These are phyloP conservation scores for Arthrinium phaeospermum DNA, from an alignment of 2,329 filamentous ascomycete genomes.

Conservation along the genomic window DNA sequence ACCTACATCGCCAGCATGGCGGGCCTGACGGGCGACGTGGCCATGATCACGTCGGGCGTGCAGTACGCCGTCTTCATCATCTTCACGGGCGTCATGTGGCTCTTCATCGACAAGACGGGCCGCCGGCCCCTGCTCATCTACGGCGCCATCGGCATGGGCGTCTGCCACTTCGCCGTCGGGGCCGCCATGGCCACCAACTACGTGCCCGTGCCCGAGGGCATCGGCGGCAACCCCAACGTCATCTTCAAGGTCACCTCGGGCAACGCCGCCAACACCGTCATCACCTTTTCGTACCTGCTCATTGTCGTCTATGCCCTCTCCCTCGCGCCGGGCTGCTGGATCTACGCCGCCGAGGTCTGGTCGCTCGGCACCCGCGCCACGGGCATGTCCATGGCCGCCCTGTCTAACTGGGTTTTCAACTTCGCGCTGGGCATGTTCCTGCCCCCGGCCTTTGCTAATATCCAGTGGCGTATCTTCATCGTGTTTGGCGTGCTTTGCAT, in stretches of 20 bases:
- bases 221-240: constrained; percentile 58
- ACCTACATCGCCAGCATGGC: constrained; percentile 67
- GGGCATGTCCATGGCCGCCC: constrained; percentile 62
- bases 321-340: constrained; percentile 67
- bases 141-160: constrained; percentile 70
- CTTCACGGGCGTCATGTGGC: constrained; percentile 54
- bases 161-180: constrained; percentile 62
- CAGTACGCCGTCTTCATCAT: constrained; percentile 59
- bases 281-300: constrained; percentile 69
- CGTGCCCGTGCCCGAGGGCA: constrained; percentile 45
- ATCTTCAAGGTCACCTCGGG: constrained; percentile 56
- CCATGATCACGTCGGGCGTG: constrained; percentile 60
- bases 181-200: constrained; percentile 57
- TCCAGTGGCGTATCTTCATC: constrained; percentile 57
- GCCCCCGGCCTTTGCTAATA: constrained; percentile 63
- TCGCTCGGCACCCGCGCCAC: constrained; percentile 64
- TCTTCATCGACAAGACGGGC: constrained; percentile 60
- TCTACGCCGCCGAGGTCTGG: constrained; percentile 70
- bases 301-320: constrained; percentile 70
- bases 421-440: constrained; percentile 65
- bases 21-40: constrained; percentile 56
- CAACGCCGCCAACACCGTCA: constrained; percentile 63
- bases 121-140: constrained; percentile 69
- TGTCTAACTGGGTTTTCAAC: constrained; percentile 63
- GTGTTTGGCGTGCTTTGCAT: constrained; percentile 46